Conservation (phyloP, 1,139 yeast species). For the Suhomyces ambrosiae region DNA sequence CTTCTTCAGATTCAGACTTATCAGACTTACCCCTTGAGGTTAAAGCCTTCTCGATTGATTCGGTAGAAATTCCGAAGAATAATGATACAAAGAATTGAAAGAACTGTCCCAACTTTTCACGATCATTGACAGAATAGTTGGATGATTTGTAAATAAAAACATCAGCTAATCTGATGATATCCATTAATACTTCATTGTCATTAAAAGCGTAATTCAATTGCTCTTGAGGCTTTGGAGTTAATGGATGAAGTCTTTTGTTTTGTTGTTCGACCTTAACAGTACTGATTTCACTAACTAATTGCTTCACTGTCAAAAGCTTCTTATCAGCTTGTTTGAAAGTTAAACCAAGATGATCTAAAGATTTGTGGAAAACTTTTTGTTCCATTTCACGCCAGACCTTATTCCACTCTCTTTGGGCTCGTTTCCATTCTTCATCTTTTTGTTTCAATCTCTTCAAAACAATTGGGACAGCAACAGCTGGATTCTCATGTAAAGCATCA, state of each 20-base stretch:
- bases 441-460: conserved; percentile 90
- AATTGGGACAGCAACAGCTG: conserved; percentile 92
- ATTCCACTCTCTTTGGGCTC: conserved; percentile 98
- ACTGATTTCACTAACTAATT: conserved; percentile 85
- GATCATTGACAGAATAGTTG: conserved; percentile 78
- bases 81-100: conserved; percentile 68
- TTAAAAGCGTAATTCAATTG: conserved; percentile 71
- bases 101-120: conserved; percentile 74
- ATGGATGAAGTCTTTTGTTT: conserved; percentile 74
- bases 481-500: conserved; percentile 92
- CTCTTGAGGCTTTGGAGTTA: conserved; percentile 82
- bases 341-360: conserved; percentile 91
- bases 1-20: conserved; percentile 17
- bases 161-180: conserved; percentile 68
- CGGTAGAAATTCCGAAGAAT: conserved; percentile 60
- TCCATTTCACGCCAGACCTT: conserved; percentile 99
- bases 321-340: conserved; percentile 97
- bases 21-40: conserved; percentile 22
- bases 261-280: conserved; percentile 90
- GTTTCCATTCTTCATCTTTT: conserved; percentile 98
- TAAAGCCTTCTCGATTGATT: conserved; percentile 31
- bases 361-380: conserved; percentile 89
- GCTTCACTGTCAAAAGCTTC: conserved; percentile 85
- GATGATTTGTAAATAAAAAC: conserved; percentile 71
- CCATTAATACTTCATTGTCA: conserved; percentile 71